Conservation (phyloP, 306 rosid species). For the Pterocarpus macrocarpus region DNA sequence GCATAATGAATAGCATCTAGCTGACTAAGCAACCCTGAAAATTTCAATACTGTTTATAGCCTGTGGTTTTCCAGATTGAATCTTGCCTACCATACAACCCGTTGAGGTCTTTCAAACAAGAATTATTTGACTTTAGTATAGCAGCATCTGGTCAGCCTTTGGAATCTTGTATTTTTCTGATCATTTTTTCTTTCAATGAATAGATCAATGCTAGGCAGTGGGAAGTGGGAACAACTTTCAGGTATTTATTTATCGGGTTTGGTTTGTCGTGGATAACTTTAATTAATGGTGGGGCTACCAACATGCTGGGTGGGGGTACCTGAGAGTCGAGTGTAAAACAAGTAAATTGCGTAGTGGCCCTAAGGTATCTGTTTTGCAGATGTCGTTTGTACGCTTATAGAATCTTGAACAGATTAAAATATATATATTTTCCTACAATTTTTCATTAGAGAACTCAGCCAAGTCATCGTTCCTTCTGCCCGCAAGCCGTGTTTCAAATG, state of each 20-base stretch:
- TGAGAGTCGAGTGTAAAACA: neutral
- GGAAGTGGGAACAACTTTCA: constrained; percentile 27
- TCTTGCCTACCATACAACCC: neutral
- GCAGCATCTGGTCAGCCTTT: neutral
- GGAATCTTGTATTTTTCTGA: constrained; percentile 6
- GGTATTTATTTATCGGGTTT: constrained; percentile 5
- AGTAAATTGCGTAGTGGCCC: neutral
- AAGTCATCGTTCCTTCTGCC: neutral
- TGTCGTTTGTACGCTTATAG: neutral
- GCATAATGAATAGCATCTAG: constrained; percentile 4
- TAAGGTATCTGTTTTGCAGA: neutral
- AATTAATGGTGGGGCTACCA: constrained; percentile 41
- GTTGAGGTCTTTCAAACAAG: neutral
- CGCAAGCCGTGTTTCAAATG: neutral
- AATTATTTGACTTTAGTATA: neutral
- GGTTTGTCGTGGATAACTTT: constrained; percentile 22
- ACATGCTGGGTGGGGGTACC: constrained; percentile 28
- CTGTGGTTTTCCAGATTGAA: neutral
- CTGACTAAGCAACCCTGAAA: neutral
- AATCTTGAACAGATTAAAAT: constrained; percentile 18
- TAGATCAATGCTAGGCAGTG: constrained; percentile 12
- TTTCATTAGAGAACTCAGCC: neutral
- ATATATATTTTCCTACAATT: neutral
- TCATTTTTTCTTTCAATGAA: neutral
- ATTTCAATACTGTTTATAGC: neutral